These are phyloP conservation scores for Ganoderma sp. DNA, from an alignment of 1,284 basidiomycete species.

Conservation along the genomic window DNA sequence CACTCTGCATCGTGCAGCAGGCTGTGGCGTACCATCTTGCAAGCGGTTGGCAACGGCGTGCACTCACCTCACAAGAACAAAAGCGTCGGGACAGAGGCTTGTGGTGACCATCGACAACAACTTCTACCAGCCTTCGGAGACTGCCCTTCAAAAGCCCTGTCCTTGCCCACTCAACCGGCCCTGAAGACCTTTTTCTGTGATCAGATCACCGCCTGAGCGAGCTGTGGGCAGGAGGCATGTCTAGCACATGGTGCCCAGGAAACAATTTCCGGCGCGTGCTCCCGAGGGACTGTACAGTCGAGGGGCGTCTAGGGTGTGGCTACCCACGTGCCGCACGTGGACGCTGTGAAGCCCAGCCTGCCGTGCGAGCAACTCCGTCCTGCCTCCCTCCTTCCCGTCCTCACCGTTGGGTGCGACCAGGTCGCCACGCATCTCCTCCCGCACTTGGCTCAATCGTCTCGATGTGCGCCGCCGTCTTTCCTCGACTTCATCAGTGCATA, in stretches of 20 bases:
- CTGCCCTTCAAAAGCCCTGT: neutral
- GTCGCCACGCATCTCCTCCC: constrained; percentile 11
- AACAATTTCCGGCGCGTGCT: constrained; percentile 12
- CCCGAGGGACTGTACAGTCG: constrained; percentile 30
- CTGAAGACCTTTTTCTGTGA: neutral
- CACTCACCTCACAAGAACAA: neutral
- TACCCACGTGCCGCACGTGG: constrained; percentile 32
- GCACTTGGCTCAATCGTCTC: constrained; percentile 2
- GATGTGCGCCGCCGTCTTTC: neutral
- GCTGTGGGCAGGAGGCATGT: neutral
- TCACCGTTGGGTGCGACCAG: constrained; percentile 21
- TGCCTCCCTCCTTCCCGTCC: constrained; percentile 33
- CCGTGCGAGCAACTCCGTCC: constrained; percentile 34
- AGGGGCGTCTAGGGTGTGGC: constrained; percentile 28
- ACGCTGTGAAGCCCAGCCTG: constrained; percentile 29
- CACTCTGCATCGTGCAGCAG: neutral
- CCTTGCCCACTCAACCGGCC: neutral
- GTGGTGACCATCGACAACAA: neutral
- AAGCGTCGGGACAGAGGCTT: neutral
- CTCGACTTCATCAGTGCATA: neutral
- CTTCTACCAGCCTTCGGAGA: neutral
- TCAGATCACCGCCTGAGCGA: neutral
- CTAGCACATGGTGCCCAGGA: constrained; percentile 5
- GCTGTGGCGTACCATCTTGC: neutral
- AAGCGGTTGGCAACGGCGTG: neutral